Base-by-base conservation (phyloP, 768 basidiomycete species). In the Chlorophyllum brunneum region DNA sequence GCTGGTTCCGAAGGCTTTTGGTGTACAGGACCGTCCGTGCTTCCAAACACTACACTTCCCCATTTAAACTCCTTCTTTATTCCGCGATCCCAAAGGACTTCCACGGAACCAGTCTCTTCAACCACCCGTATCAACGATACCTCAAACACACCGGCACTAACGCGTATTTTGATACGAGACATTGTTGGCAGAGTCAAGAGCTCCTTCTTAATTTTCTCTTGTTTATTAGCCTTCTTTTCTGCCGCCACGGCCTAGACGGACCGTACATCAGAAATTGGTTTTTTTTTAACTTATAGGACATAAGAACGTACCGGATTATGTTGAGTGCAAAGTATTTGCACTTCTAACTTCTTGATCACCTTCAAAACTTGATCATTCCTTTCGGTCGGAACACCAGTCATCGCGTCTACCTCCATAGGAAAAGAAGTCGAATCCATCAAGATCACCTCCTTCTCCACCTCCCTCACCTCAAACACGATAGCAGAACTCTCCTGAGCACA, bases 101-200 rank as follows among this genome's bases (percentile, higher is more conserved):
- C 85, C 0, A 95, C 84, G 7, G 83, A 83, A 45, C 79, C 74
- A 1, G 75, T 77, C 57, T 85, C 86, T 56, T 86, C 83, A 30
- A 86, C 70, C 15, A 91, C 84, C 54, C 81, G 77, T 11, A 89
- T 62, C 30, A 95, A 73, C 4, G 83, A 85, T 4, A 94, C 92
- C 63, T 95, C 92, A 63, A 91, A 95, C 27, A 88, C 85, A 4
- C 93, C 92, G 8, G 87, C 79, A 59, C 81, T 86, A 41, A 88
- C 84, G 38, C 89, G 86, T 56, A 98, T 81, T 69, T 92, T 89
- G 73, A 98, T 85, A 10, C 85, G 80, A 15, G 84, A 73, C 73
- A 88, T 86, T 0, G 75, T 69, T 3, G 85, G 80, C 31, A 97
- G 72, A 2, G 83, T 78, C 26, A 88, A 64, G 15, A 97, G 72